Conservation (phyloP, 2,329 filamentous ascomycete genomes). For the Cucurbitaria berberidis region DNA sequence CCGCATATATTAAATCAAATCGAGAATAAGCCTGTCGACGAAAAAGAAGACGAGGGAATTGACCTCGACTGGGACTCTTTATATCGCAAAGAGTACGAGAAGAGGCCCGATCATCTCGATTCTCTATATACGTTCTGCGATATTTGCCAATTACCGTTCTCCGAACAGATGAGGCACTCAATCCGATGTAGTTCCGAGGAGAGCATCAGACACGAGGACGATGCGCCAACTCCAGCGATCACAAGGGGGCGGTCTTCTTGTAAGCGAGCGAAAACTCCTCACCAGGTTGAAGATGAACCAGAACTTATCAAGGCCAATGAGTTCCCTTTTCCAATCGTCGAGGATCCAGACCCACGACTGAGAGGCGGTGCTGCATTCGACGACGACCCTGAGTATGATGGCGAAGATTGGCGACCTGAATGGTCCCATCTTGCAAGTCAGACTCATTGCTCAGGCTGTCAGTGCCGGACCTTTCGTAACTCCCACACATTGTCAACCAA, state of each 20-base stretch:
- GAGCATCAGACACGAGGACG: background rate
- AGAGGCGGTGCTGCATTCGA: slow-evolving; percentile 2
- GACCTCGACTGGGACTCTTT: background rate
- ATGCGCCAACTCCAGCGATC: background rate
- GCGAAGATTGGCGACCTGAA: slow-evolving; percentile 6
- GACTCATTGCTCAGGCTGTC: background rate
- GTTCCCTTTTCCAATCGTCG: background rate
- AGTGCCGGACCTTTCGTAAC: slow-evolving; percentile 1
- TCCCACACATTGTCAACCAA: background rate
- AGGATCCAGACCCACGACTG: background rate
- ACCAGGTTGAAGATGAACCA: too few relatives aligned
- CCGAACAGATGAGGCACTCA: background rate
- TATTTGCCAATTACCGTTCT: background rate
- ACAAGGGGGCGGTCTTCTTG: background rate
- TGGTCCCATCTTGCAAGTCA: slow-evolving; percentile 1
- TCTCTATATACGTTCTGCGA: background rate
- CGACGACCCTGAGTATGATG: background rate
- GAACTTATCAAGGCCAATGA: too few relatives aligned
- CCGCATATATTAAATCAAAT: too few relatives aligned
- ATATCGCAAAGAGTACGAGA: background rate
- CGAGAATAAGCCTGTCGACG: background rate
- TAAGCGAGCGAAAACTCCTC: background rate
- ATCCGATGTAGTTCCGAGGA: background rate
- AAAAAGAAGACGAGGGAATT: background rate
- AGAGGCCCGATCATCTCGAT: background rate